phyloP scores from a whole-genome alignment of 495 filamentous ascomycete genomes.

The Penicillium simplicissimum region DNA sequence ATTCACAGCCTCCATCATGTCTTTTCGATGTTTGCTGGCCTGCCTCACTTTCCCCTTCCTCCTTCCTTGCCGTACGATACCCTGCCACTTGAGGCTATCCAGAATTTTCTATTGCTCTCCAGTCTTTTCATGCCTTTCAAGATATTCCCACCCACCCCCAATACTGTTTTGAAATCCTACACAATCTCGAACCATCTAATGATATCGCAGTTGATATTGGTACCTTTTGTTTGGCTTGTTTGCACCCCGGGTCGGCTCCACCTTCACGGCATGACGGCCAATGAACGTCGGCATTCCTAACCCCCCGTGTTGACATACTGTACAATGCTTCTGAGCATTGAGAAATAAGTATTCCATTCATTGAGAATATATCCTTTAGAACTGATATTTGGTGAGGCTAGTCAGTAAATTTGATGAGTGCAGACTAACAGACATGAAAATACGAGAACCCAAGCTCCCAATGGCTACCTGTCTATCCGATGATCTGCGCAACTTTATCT shows the following conservation, averaged over 20 bases:
- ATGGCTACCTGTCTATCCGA: not conserved
- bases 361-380: not conserved
- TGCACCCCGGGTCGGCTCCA: not conserved
- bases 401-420: not conserved
- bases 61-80: too few relatives aligned
- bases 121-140: too few relatives aligned
- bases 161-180: too few relatives aligned
- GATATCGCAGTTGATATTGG: not conserved
- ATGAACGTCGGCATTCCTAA: not conserved
- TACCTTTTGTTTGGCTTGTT: slow-evolving; percentile 1
- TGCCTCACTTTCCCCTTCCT: not conserved
- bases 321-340: not conserved
- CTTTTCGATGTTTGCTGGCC: not conserved
- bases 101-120: too few relatives aligned
- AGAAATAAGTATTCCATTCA: not conserved
- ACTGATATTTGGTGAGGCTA: not conserved
- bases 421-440: not conserved
- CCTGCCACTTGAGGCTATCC: too few relatives aligned
- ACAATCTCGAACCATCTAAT: not conserved
- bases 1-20: not conserved
- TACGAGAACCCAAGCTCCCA: not conserved
- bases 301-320: not conserved
- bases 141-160: too few relatives aligned
- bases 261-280: not conserved
- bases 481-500: not conserved